Conservation (phyloP, 2,329 filamentous ascomycete species). For the Mollisiaceae sp. region DNA sequence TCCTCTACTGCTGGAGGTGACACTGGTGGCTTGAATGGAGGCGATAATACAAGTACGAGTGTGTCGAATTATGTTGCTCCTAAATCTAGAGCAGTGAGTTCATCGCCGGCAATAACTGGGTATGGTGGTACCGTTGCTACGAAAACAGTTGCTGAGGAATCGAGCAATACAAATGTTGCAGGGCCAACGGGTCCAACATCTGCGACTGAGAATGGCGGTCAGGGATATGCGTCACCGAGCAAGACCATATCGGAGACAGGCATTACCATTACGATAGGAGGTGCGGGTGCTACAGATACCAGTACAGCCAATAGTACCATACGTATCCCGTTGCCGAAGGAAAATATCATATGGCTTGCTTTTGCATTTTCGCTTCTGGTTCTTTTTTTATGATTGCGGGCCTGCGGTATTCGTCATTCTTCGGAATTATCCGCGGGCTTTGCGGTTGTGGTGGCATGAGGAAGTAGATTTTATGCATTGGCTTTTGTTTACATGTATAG, state of each 20-base stretch:
- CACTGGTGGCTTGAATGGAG: constrained; percentile 5
- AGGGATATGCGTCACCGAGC: background rate
- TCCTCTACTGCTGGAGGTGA: constrained; percentile 1
- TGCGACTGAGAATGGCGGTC: background rate
- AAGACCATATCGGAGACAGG: background rate
- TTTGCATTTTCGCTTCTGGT: constrained; percentile 23
- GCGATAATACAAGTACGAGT: background rate
- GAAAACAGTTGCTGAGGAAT: constrained; percentile 1
- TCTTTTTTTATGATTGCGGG: constrained; percentile 28
- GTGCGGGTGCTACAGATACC: constrained; percentile 8
- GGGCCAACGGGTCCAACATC: background rate
- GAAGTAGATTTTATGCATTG: background rate
- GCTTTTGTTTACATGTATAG: background rate
- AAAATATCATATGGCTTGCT: constrained; percentile 14
- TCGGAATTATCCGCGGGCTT: constrained; percentile 27
- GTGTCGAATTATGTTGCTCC: constrained; percentile 9
- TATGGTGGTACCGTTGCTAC: constrained; percentile 9
- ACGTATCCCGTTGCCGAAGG: constrained; percentile 5
- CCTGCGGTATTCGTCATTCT: constrained; percentile 16
- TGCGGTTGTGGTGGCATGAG: background rate
- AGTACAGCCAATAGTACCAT: background rate
- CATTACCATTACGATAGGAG: constrained; percentile 14
- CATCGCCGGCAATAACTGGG: background rate
- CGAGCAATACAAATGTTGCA: background rate
- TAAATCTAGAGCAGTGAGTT: background rate